Conservation (phyloP, 495 filamentous ascomycete genomes). For the Ramalina intermedia region DNA sequence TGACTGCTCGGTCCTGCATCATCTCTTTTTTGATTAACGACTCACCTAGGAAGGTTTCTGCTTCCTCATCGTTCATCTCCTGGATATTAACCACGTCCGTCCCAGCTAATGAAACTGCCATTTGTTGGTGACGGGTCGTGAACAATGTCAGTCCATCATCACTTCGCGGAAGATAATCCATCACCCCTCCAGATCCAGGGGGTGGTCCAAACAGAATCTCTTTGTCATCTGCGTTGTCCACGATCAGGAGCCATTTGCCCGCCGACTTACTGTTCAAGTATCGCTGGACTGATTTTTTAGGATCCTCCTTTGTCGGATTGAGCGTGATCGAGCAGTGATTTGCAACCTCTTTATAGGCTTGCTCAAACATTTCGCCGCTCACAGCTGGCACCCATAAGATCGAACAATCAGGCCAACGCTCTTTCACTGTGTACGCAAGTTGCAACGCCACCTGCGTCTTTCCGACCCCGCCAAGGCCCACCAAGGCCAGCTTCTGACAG, state of each 20-base stretch:
- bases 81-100: slow-evolving; percentile 15
- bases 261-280: slow-evolving; percentile 17
- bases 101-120: slow-evolving; percentile 16
- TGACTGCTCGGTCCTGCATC: slow-evolving; percentile 7
- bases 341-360: slow-evolving; percentile 31
- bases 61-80: slow-evolving; percentile 17
- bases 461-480: slow-evolving; percentile 11
- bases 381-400: slow-evolving; percentile 36
- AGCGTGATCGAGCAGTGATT: background rate
- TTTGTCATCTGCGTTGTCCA: slow-evolving; percentile 29
- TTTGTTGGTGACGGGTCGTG: slow-evolving; percentile 21
- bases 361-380: slow-evolving; percentile 26
- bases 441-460: slow-evolving; percentile 27
- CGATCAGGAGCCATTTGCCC: slow-evolving; percentile 26
- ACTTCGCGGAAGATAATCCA: slow-evolving; percentile 17
- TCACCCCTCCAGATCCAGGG: background rate
- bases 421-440: slow-evolving; percentile 26
- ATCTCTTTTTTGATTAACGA: slow-evolving; percentile 18
- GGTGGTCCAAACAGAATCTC: slow-evolving; percentile 5
- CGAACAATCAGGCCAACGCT: slow-evolving; percentile 24
- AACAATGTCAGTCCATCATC: slow-evolving; percentile 23
- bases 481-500: slow-evolving; percentile 8
- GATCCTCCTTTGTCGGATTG: slow-evolving; percentile 9
- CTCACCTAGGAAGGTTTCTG: slow-evolving; percentile 7
- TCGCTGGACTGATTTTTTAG: slow-evolving; percentile 17